These are phyloP conservation scores for Dentipellis fragilis DNA, from an alignment of 768 basidiomycete genomes.

Conservation along the genomic window DNA sequence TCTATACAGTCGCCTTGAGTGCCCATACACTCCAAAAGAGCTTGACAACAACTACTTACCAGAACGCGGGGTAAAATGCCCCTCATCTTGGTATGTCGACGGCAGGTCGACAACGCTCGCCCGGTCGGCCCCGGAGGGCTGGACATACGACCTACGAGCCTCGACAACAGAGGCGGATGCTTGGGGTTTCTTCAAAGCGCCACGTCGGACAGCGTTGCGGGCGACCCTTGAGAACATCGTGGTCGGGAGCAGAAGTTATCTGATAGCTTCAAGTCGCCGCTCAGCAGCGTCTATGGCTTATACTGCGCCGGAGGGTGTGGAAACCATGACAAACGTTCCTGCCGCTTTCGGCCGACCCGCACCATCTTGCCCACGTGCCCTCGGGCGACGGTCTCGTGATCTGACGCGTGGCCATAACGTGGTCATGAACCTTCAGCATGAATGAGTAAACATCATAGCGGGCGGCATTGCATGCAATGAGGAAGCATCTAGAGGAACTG, in stretches of 20 bases:
- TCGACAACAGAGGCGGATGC: conserved; percentile 5
- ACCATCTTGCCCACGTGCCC: too few relatives aligned
- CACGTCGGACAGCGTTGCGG: conserved; percentile 20
- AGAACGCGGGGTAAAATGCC: conserved; percentile 57
- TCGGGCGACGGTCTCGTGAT: too few relatives aligned
- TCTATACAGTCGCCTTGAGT: conserved; percentile 32
- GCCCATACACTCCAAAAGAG: background rate
- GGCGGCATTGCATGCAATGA: too few relatives aligned
- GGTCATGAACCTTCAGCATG: too few relatives aligned
- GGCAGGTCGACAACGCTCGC: conserved; percentile 79
- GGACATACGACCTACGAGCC: conserved; percentile 53
- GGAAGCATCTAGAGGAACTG: too few relatives aligned
- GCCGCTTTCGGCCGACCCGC: background rate
- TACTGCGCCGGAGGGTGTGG: background rate
- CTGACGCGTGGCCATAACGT: too few relatives aligned
- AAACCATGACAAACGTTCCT: background rate
- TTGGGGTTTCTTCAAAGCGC: conserved; percentile 21
- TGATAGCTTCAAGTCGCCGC: conserved; percentile 7
- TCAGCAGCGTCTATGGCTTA: background rate
- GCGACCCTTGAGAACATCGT: conserved; percentile 53
- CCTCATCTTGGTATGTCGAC: conserved; percentile 59
- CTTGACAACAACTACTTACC: conserved; percentile 30
- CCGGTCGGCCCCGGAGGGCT: conserved; percentile 74
- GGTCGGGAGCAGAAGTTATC: conserved; percentile 9
- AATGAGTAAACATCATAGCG: too few relatives aligned